Base-by-base conservation (phyloP, 2,329 filamentous ascomycete genomes). In the Talaromyces albobiverticillius region DNA sequence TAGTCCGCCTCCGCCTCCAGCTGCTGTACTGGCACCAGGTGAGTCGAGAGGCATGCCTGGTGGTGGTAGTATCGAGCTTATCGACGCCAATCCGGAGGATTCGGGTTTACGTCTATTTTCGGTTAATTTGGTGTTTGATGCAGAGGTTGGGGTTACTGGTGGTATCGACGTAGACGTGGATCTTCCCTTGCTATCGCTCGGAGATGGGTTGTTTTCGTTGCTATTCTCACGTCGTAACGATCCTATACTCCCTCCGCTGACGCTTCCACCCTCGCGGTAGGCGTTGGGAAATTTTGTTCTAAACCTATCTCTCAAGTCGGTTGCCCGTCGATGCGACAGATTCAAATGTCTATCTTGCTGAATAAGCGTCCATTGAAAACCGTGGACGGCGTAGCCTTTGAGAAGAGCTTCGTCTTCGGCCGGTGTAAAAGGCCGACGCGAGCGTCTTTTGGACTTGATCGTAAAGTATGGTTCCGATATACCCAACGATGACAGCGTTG, bases 241-340 rank as follows among this genome's bases (percentile, higher is more conserved):
- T 16, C 61, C 59, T 20, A 65, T 51, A 5, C 59, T 59, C 36
- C 67, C 70, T 16, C 66, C 67, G 20, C 64, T 72, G 20, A 72
- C 69, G 16, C 71, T 70, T n/a, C 72, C 71, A 2, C 71, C 72
- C 26, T 74, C 67, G 11, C 74, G 75, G 62, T 84, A 86, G 16
- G 77, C 72, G 26, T 83, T 75, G 0, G 83, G 82, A 59, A 79
- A 86, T 29, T 77, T 76, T 7, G 81, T 83, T 14, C 83, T 75
- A 59, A 86, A 83, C 3, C 83, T 79, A 64, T 86, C 84, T 29
- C 84, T 75, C 13, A 87, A 63, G 61, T 86, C 83, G 2, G 82
- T 84, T 14, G 80, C 73, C 42, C 77, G 77, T 40, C 83, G 76
- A 59, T 78, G 72, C 9, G 66, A 63, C 42, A 86, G 74, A 11